Evolutionary conservation across 106 monocot genomes (phyloP).

Genomic region (Platanthera zijinensis): DNA sequence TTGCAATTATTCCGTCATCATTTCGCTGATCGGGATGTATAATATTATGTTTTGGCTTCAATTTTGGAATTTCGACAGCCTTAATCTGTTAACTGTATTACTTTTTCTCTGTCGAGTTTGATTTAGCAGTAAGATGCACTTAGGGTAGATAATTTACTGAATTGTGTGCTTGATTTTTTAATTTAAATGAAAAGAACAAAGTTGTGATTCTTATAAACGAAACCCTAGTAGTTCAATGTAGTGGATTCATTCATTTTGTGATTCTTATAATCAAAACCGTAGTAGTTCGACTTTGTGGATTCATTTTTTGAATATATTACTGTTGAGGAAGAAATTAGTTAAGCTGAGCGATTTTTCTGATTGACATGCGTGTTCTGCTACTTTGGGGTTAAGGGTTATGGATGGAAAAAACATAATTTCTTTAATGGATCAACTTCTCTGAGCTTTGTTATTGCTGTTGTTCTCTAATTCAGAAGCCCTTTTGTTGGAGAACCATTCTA

Average conservation of each 20-base stretch:
- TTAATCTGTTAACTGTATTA: not conserved
- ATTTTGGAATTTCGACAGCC: not conserved
- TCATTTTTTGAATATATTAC: not conserved
- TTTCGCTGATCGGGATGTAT: not conserved
- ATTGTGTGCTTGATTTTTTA: not conserved
- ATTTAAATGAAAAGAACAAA: not conserved
- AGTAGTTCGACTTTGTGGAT: not conserved
- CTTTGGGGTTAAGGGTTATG: not conserved
- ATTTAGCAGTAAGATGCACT: constrained; percentile 2
- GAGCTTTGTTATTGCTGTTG: not conserved
- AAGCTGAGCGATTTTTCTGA: not conserved
- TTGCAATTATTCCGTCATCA: not conserved
- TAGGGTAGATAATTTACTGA: not conserved
- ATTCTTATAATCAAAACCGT: not conserved
- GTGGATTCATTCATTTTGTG: not conserved
- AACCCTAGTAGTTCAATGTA: not conserved
- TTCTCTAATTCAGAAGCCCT: not conserved
- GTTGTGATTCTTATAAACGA: not conserved
- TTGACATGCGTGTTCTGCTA: not conserved
- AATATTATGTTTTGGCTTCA: not conserved
- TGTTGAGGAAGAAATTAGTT: not conserved
- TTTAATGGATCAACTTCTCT: not conserved
- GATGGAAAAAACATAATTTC: not conserved
- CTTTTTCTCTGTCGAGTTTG: not conserved
- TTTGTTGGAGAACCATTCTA: not conserved